These are phyloP conservation scores for Hericium erinaceus DNA, from an alignment of 768 basidiomycete species.

Conservation along the genomic window DNA sequence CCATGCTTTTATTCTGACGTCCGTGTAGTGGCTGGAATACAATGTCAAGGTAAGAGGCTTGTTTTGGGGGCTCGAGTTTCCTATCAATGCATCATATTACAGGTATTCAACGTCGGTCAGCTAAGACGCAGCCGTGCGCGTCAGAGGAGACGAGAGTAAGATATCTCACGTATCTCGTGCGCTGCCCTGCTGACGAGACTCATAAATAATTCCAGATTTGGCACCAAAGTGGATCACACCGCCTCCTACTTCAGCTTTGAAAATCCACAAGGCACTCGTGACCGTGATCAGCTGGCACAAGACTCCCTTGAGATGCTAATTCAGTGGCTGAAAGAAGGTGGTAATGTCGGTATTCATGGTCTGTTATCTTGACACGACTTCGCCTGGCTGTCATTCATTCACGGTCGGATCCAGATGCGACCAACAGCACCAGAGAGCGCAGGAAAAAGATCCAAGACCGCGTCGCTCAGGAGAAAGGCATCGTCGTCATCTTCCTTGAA, in stretches of 20 bases:
- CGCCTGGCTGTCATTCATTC: background rate
- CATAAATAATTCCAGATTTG: constrained; percentile 39
- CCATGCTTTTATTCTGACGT: background rate
- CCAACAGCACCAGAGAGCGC: constrained; percentile 77
- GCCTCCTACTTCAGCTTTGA: constrained; percentile 84
- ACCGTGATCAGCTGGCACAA: constrained; percentile 75
- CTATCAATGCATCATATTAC: background rate
- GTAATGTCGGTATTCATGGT: constrained; percentile 98
- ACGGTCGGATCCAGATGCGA: constrained; percentile 62
- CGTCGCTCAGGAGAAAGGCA: constrained; percentile 77
- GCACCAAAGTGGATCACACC: constrained; percentile 85
- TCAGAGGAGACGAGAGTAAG: constrained; percentile 67
- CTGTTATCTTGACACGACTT: constrained; percentile 10
- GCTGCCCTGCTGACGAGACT: background rate
- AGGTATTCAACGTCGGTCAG: constrained; percentile 99
- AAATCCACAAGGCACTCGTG: constrained; percentile 66
- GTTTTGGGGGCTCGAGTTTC: background rate
- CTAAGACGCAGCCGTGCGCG: constrained; percentile 78
- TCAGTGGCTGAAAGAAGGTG: constrained; percentile 88
- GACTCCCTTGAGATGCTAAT: constrained; percentile 95
- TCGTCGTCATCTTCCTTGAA: constrained; percentile 89
- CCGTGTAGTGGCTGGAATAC: constrained; percentile 89
- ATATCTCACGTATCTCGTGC: background rate
- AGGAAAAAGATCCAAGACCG: constrained; percentile 79
- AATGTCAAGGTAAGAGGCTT: constrained; percentile 69